Evolutionary conservation across 306 rosid genomes (phyloP), one percentile per base, ranked within the genome.

Genomic region (Arachis stenosperma): DNA sequence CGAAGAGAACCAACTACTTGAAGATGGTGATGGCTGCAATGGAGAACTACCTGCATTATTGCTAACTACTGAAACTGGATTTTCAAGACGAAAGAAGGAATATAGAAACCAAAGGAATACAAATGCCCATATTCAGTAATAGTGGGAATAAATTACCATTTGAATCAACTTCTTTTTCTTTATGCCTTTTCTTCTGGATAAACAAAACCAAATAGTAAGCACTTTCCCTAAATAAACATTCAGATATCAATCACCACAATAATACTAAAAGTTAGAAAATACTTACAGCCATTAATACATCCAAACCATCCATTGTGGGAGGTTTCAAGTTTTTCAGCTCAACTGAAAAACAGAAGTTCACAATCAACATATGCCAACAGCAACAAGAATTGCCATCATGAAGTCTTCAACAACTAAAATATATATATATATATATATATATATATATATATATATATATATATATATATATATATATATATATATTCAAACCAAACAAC

Each of bases 1-100:
- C 15, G 98, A 75, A 61, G 95, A 87, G 81, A 90, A 92, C 98
- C 95, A 92, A 81, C 71, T 81, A 27, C 85, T 86, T 70, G 96
- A 77, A 66, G 46, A 77, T 69, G 46, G 66, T 60, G 95, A 84
- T 71, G 83, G 78, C 65, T 83, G 83, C 70, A 82, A 76, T 46
- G 79, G 77, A 57, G 81, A 65, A 69, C 76, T 81, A 71, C 88
- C 96, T 90, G 96, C 82, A 79, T 74, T 39, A 65, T 62, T 58
- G 48, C 52, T 60, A 52, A 77, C 86, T 74, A 58, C 54, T 70
- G 71, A 71, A 55, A 70, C 30, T 50, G 53, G 43, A 52, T 46
- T 61, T 61, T 60, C 10, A 76, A 29, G 40, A 75, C 33, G 12
- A 42, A 50, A 36, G 37, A 52, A 13, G 39, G 72, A 61, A 39